Evolutionary conservation across 169 alveolate species (phyloP).

Genomic region (Plasmodium knowlesi): DNA sequence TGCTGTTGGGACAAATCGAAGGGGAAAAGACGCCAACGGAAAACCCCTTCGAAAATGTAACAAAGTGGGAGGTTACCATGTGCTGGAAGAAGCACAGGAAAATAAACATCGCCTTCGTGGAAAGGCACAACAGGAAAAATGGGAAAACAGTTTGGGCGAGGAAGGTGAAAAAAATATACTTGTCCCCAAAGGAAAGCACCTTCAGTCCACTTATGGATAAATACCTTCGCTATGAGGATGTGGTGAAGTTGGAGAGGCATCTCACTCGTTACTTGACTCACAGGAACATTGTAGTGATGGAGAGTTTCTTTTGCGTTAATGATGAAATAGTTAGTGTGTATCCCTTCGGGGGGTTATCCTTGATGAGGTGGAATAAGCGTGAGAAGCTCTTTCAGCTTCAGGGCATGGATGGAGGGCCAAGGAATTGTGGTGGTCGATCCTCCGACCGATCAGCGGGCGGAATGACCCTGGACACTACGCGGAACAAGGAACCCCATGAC

Average conservation of each 20-base stretch:
- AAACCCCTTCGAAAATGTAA: neutral
- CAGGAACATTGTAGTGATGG: slow-evolving; percentile 15
- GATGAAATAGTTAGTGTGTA: slow-evolving; percentile 16
- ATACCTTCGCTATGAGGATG: slow-evolving; percentile 33
- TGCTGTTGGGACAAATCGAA: neutral
- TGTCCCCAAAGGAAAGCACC: slow-evolving; percentile 26
- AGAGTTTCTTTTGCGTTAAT: neutral
- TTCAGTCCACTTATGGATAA: slow-evolving; percentile 22
- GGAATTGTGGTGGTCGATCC: neutral
- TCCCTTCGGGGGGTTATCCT: slow-evolving; percentile 27
- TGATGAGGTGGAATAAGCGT: slow-evolving; percentile 47
- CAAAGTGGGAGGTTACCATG: slow-evolving; percentile 1
- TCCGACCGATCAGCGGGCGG: neutral
- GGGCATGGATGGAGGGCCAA: neutral
- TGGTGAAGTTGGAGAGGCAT: slow-evolving; percentile 25
- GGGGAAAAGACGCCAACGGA: neutral
- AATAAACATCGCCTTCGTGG: slow-evolving; percentile 16
- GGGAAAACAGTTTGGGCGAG: neutral
- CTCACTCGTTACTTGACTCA: slow-evolving; percentile 30
- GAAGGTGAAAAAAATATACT: slow-evolving; percentile 31
- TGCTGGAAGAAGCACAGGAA: slow-evolving; percentile 26
- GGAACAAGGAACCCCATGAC: neutral
- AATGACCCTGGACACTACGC: neutral
- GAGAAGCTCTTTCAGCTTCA: slow-evolving; percentile 3
- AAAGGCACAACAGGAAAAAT: slow-evolving; percentile 3